Base-by-base conservation (phyloP, 2,329 filamentous ascomycete genomes). In the Fusarium sp. region DNA sequence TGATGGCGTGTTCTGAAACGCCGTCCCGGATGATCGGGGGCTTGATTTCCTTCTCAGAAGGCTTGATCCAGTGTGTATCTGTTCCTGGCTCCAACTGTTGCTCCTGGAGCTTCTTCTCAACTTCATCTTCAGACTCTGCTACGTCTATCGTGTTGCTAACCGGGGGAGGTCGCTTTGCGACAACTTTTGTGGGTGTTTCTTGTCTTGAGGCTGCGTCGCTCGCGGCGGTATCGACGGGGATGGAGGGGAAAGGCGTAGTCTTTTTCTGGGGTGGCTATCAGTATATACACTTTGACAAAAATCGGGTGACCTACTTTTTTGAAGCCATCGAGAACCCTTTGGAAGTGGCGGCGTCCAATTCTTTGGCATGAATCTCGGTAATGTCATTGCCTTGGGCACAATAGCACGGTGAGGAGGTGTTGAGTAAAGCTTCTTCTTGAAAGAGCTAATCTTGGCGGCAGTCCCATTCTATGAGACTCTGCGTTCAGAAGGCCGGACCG, bases 1-100 rank as follows among this genome's bases (percentile, higher is more conserved):
- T 78, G 55, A 76, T 74, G 3, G 77, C 71, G 33, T 78, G 68
- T 24, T 78, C 74, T 31, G 77, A 74, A 35, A 73, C 68, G 18
- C 70, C 65, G 50, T 78, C 74, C 33, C 75, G 73, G 38, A 78
- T 63, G 14, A 72, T 28, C 16, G 53, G n/a, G 36, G 74, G 74
- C 48, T 73, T 73, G 38, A 70, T 54, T 36, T 69, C 62, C 47
- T 63, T 65, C 26, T 61, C 56, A 5, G 45, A 16, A 20, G 55
- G 66, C 24, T 70, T 72, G 24, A 26, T n/a, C 38, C 47, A 65
- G n/a, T 48, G 63, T 18, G 28, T 55, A 31, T 58, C 31, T 5
- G 50, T 26, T 33, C 42, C 61, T 11, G 56, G 38, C 44, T 58
- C 41, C 5, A 62, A 47, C 28, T 55, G 53, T 39, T 42, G 48